Percentiles rank a stretch among this genome's conserved stretches.
phyloP scores from a whole-genome alignment of 352 stramenopile genomes.

The Phytophthora tubulina region DNA sequence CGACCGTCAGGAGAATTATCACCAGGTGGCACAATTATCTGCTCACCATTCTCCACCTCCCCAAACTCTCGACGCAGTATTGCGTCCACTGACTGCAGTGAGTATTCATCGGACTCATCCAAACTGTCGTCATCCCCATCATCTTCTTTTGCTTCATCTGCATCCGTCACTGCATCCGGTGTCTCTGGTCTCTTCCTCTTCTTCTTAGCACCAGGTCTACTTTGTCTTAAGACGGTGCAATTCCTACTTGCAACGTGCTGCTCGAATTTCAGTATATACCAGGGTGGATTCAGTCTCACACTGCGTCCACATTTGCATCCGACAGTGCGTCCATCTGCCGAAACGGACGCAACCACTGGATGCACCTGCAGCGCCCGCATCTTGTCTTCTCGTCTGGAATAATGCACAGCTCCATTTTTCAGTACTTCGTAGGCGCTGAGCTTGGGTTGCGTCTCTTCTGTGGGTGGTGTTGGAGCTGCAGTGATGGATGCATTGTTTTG shows the following conservation, averaged over 20 bases:
- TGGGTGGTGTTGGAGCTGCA: background rate
- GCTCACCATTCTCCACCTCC: slow-evolving; percentile 26
- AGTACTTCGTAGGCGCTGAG: slow-evolving; percentile 47
- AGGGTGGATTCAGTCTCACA: slow-evolving; percentile 81
- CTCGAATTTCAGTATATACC: slow-evolving; percentile 90
- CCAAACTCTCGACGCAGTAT: slow-evolving; percentile 49
- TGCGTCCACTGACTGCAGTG: slow-evolving; percentile 39
- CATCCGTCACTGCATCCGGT: slow-evolving; percentile 1
- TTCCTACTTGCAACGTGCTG: slow-evolving; percentile 88
- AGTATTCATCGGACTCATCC: slow-evolving; percentile 30
- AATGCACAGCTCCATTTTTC: slow-evolving; percentile 45
- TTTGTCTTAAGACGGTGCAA: slow-evolving; percentile 72
- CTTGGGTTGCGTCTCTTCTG: slow-evolving; percentile 6
- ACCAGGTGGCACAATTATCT: slow-evolving; percentile 16
- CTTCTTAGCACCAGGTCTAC: slow-evolving; percentile 15
- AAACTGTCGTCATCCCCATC: background rate
- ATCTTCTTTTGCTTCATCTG: slow-evolving; percentile 2
- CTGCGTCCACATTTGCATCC: slow-evolving; percentile 75
- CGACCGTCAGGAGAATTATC: slow-evolving; percentile 14
- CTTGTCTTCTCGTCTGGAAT: slow-evolving; percentile 73
- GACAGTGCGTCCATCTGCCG: slow-evolving; percentile 62
- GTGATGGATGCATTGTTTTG: slow-evolving; percentile 9
- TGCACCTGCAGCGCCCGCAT: slow-evolving; percentile 63
- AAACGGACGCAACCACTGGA: slow-evolving; percentile 59
- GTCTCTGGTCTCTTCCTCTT: slow-evolving; percentile 31